Percentiles rank a stretch among this genome's conserved stretches.
These are phyloP conservation scores for Hyaloscypha finlandica DNA, from an alignment of 495 filamentous ascomycete genomes.

Conservation along the genomic window DNA sequence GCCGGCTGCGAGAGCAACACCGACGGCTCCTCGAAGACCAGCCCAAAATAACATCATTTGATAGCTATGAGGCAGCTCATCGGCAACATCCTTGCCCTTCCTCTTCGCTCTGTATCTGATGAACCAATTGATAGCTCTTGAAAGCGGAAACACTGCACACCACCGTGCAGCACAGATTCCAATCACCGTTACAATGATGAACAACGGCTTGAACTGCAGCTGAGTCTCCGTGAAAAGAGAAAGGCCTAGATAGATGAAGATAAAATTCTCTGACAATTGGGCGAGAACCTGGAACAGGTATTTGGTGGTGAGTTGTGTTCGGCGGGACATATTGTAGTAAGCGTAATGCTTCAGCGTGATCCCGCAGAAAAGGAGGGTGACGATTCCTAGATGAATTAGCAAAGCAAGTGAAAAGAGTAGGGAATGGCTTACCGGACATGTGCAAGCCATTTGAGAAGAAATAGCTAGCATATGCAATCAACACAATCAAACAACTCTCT, in stretches of 20 bases:
- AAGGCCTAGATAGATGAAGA: conserved; percentile 97
- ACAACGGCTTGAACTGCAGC: conserved; percentile 90
- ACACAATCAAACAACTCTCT: conserved; percentile 89
- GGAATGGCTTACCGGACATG: conserved; percentile 76
- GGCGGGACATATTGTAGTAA: conserved; percentile 99
- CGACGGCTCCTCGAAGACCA: conserved; percentile 91
- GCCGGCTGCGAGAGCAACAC: conserved; percentile 92
- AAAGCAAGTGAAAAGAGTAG: background rate
- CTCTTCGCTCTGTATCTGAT: conserved; percentile 86
- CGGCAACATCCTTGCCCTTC: conserved; percentile 74
- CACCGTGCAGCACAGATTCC: conserved; percentile 92
- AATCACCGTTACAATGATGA: conserved; percentile 88
- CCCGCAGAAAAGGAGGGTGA: conserved; percentile 94
- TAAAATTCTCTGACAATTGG: conserved; percentile 97
- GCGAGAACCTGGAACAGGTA: conserved; percentile 95
- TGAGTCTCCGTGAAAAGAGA: conserved; percentile 88
- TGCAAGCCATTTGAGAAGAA: conserved; percentile 94
- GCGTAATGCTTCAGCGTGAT: conserved; percentile 99
- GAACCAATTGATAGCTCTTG: conserved; percentile 88
- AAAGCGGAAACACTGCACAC: conserved; percentile 92
- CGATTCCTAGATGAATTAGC: conserved; percentile 69
- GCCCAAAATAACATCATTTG: conserved; percentile 99
- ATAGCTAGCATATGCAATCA: conserved; percentile 95
- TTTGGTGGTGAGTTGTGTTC: conserved; percentile 96
- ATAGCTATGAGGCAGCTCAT: conserved; percentile 90